Evolutionary conservation across 805 yeast genomes (phyloP).

Genomic region (Torulaspora indica): DNA sequence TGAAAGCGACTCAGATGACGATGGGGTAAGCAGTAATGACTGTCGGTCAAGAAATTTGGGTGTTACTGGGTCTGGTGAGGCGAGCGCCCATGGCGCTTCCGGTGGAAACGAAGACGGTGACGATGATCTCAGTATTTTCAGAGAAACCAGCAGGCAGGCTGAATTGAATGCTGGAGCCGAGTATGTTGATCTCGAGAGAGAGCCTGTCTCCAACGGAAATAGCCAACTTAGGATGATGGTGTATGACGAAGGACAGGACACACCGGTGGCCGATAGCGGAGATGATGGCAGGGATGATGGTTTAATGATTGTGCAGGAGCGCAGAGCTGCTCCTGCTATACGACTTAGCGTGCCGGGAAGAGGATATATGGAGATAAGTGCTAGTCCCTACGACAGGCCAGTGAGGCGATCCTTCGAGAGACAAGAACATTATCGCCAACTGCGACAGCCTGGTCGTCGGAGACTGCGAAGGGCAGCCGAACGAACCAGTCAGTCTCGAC

Average conservation of each 20-base stretch:
- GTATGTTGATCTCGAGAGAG: constrained; percentile 28
- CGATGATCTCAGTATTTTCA: neutral
- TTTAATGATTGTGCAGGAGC: constrained; percentile 31
- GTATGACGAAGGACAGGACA: constrained; percentile 9
- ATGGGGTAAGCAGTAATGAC: neutral
- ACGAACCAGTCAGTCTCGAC: constrained; percentile 15
- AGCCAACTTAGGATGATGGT: neutral
- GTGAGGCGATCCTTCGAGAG: constrained; percentile 28
- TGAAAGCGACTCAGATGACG: constrained; percentile 32
- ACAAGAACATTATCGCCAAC: constrained; percentile 16
- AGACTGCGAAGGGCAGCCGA: constrained; percentile 20
- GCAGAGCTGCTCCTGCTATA: constrained; percentile 23
- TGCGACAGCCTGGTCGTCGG: constrained; percentile 12
- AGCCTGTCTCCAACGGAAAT: constrained; percentile 8
- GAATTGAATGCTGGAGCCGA: constrained; percentile 28
- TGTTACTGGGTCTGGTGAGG: neutral
- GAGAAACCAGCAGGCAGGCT: constrained; percentile 8
- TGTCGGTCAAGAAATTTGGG: neutral
- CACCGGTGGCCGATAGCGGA: constrained; percentile 6
- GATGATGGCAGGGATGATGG: constrained; percentile 29
- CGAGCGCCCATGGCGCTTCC: neutral
- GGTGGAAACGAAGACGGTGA: constrained; percentile 11
- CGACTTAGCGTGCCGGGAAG: constrained; percentile 30
- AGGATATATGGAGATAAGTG: constrained; percentile 20
- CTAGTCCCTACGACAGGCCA: constrained; percentile 26